These are phyloP conservation scores for Aspergillus neotritici DNA, from an alignment of 2,329 filamentous ascomycete species.

Conservation along the genomic window DNA sequence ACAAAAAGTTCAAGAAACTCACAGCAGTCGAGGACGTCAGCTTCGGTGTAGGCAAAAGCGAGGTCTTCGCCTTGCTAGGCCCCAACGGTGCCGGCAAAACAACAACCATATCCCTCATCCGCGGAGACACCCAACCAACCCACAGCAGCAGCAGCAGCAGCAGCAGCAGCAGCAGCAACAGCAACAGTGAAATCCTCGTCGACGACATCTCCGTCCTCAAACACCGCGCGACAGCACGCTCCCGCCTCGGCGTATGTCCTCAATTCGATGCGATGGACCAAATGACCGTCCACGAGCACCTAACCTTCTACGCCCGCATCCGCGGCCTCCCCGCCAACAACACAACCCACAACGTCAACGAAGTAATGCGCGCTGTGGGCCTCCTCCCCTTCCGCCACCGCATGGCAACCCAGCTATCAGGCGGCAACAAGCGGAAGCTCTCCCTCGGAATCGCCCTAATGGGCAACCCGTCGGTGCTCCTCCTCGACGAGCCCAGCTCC, in stretches of 20 bases:
- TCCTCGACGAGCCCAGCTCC: slow-evolving; percentile 83
- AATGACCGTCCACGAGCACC: slow-evolving; percentile 83
- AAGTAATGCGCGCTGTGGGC: slow-evolving; percentile 75
- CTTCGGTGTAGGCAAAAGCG: slow-evolving; percentile 71
- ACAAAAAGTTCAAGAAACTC: slow-evolving; percentile 70
- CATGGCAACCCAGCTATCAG: slow-evolving; percentile 74
- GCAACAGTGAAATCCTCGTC: slow-evolving; percentile 73
- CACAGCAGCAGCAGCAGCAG: slow-evolving; percentile 56
- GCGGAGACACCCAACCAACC: slow-evolving; percentile 76
- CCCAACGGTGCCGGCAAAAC: slow-evolving; percentile 91
- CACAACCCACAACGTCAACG: slow-evolving; percentile 68
- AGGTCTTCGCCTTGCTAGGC: slow-evolving; percentile 83
- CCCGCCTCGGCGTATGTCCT: slow-evolving; percentile 83
- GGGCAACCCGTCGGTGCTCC: slow-evolving; percentile 79
- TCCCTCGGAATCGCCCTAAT: slow-evolving; percentile 85
- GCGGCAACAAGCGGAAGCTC: slow-evolving; percentile 91
- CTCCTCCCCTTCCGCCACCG: slow-evolving; percentile 64
- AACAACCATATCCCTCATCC: slow-evolving; percentile 80
- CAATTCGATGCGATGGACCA: slow-evolving; percentile 83
- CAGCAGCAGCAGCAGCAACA: slow-evolving; percentile 59
- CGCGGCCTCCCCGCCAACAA: slow-evolving; percentile 62
- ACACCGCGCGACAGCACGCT: slow-evolving; percentile 65
- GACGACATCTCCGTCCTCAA: slow-evolving; percentile 70
- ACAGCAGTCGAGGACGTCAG: slow-evolving; percentile 83
- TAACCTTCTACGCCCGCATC: slow-evolving; percentile 80